Conservation (phyloP, 192 early-diverging fungal species). For the Gaertneriomyces semiglobifer region DNA sequence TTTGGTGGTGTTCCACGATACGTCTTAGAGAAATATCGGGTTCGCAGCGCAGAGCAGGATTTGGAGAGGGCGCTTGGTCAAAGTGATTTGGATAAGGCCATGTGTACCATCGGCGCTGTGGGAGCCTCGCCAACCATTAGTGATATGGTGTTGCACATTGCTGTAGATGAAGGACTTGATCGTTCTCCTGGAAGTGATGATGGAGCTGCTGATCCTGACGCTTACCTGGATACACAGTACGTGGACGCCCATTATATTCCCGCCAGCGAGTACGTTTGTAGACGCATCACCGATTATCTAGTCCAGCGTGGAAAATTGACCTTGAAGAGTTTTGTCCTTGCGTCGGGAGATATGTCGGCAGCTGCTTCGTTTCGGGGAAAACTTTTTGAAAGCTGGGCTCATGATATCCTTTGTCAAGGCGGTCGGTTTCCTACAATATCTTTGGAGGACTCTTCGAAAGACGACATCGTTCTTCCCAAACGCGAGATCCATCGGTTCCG, state of each 20-base stretch:
- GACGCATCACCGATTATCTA: not conserved
- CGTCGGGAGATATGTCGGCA: not conserved
- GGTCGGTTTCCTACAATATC: not conserved
- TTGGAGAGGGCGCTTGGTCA: constrained; percentile 1
- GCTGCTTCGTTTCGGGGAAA: not conserved
- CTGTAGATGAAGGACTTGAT: not conserved
- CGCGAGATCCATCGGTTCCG: not conserved
- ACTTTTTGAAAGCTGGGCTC: constrained; percentile 1
- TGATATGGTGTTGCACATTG: not conserved
- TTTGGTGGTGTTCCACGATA: constrained; percentile 3
- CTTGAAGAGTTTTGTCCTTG: not conserved
- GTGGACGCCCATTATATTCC: constrained; percentile 4
- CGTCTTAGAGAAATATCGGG: not conserved
- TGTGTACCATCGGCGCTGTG: not conserved
- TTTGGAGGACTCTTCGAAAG: not conserved
- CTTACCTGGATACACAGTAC: too few relatives aligned
- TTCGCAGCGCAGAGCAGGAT: not conserved
- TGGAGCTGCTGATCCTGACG: too few relatives aligned
- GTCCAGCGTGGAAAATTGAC: not conserved
- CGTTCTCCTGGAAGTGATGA: too few relatives aligned
- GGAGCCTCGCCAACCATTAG: not conserved
- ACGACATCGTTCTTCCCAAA: not conserved
- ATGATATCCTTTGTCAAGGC: not conserved
- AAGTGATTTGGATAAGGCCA: not conserved
- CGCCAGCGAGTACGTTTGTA: not conserved